Base-by-base conservation (phyloP, 352 stramenopile species). In the Globisporangium polare region DNA sequence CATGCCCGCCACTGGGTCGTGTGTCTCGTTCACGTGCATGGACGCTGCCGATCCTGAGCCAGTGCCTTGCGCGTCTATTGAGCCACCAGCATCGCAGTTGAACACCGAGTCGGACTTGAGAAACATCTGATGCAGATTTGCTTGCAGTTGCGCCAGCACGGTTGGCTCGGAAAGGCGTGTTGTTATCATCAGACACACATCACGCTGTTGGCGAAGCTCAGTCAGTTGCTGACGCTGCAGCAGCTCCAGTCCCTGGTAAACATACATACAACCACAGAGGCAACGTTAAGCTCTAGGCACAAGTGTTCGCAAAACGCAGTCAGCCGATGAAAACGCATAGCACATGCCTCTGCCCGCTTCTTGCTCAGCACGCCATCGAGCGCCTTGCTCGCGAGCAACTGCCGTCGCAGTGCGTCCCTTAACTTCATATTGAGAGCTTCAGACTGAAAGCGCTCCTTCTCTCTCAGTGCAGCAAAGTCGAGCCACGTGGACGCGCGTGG, bases 361-460 rank as follows among this genome's bases (percentile, higher is more conserved):
- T 50, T 50, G 43, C 43, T 31, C 31, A 57, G n/a, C 29, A 57
- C 31, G 18, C 31, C 51, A 8, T 26, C 29, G 18, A 57, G 51
- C 31, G 51, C n/a, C 27, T 57, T 41, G 26, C 18, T 57, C 27
- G 24, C 51, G 5, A 31, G 31, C 20, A 31, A 24, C 51, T 57
- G 29, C 9, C n/a, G 29, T 18, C 29, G 43, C 10, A 62, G 3
- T n/a, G 43, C 22, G 12, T 62, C 56, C 18, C 35, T 49, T n/a
- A 62, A 45, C 45, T 53, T 54, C 31, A 17, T 0, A 31, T 62
- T 62, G 2, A 53, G 31, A 26, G 56, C 45, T 33, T 62, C 56
- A 3, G 56, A 53, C 27, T 18, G 2, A 15, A 55, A 37, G 12
- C 56, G 56, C 24, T 43, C 31, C 20, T 2, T 18, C 31, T 27